phyloP scores from a whole-genome alignment of 805 yeast species.

The Suhomyces vadensis region DNA sequence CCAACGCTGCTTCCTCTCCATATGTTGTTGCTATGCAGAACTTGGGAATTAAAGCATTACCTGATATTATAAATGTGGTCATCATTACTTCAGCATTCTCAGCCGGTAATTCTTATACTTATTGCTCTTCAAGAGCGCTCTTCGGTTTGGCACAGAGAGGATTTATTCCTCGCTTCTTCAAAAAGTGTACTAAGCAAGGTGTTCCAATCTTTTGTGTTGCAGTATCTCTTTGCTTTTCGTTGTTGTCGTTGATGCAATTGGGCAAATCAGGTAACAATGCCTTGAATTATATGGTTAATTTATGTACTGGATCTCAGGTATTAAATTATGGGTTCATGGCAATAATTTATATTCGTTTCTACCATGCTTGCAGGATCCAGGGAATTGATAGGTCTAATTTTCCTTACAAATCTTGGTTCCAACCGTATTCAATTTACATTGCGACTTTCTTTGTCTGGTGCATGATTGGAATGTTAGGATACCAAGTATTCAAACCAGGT shows the following conservation, averaged over 20 bases:
- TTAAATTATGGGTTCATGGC: slow-evolving; percentile 49
- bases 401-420: slow-evolving; percentile 45
- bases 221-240: slow-evolving; percentile 52
- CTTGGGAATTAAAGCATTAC: slow-evolving; percentile 42
- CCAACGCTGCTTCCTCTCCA: slow-evolving; percentile 58
- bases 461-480: slow-evolving; percentile 63
- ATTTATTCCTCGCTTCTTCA: slow-evolving; percentile 45
- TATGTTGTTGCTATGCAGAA: slow-evolving; percentile 53
- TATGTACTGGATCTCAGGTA: slow-evolving; percentile 49
- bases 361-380: slow-evolving; percentile 42
- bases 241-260: slow-evolving; percentile 63
- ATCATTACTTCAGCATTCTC: slow-evolving; percentile 47
- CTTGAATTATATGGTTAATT: slow-evolving; percentile 46
- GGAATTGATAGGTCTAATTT: slow-evolving; percentile 38
- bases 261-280: slow-evolving; percentile 38
- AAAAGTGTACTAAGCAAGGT: slow-evolving; percentile 47
- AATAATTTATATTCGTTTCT: slow-evolving; percentile 44
- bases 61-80: slow-evolving; percentile 46
- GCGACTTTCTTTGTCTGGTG: slow-evolving; percentile 36
- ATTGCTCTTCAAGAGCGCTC: slow-evolving; percentile 47
- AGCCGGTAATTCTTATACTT: slow-evolving; percentile 51
- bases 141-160: slow-evolving; percentile 50
- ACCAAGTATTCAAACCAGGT: slow-evolving; percentile 67
- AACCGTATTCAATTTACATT: slow-evolving; percentile 39
- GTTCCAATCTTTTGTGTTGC: slow-evolving; percentile 49